phyloP scores from a whole-genome alignment of 2,329 filamentous ascomycete species.

The Alternaria ethzedia region DNA sequence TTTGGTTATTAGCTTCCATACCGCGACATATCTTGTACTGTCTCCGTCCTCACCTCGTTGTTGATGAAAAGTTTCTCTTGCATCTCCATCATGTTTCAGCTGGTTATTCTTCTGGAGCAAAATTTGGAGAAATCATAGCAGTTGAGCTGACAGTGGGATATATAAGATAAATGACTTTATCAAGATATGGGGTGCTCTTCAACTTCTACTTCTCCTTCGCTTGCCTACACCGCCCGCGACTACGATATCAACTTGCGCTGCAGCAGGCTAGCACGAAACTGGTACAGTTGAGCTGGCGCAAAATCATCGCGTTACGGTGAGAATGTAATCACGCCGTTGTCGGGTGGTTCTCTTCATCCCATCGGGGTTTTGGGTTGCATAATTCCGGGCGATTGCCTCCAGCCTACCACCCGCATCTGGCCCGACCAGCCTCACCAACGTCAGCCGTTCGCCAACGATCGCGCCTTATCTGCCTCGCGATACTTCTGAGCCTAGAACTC shows the following conservation, averaged over 20 bases:
- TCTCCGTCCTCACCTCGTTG: constrained; percentile 25
- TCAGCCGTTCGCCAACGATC: not conserved
- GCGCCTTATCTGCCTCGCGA: not conserved
- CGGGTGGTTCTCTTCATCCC: not conserved
- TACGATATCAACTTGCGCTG: not conserved
- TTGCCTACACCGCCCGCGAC: not conserved
- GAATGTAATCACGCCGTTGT: not conserved
- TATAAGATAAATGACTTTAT: not conserved
- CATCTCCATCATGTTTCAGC: not conserved
- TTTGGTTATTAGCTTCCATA: not conserved
- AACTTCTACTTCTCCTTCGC: not conserved
- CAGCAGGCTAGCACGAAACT: not conserved
- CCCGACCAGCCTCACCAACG: not conserved
- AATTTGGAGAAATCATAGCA: rapidly evolving
- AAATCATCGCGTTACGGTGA: not conserved
- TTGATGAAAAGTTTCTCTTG: constrained; percentile 35
- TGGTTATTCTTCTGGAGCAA: not conserved
- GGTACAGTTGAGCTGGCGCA: not conserved
- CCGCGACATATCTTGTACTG: not conserved
- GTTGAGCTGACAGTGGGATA: not conserved
- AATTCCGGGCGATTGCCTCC: not conserved
- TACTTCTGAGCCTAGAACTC: not conserved
- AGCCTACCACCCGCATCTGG: not conserved
- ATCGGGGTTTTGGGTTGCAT: constrained; percentile 14
- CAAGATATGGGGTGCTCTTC: not conserved